Percentiles rank a stretch among this genome's conserved stretches.
Evolutionary conservation across 129 eudicot species (phyloP).

Genomic region (Sambucus nigra): DNA sequence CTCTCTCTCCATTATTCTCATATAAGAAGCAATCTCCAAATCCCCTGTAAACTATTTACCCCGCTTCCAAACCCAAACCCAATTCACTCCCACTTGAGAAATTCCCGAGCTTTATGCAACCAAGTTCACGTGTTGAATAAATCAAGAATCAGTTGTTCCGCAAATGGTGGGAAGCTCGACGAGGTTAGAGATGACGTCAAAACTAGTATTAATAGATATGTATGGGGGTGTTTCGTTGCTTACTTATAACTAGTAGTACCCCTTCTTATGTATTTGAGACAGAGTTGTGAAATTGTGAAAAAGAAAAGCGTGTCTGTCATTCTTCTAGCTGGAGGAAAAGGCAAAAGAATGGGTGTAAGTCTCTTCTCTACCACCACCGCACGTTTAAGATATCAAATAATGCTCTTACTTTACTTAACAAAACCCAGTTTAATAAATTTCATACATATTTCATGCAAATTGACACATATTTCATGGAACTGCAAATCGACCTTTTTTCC

Average conservation of each 20-base stretch:
- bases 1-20: constrained; percentile 20
- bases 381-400: too few relatives aligned
- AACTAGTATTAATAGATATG: neutral
- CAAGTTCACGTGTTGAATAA: neutral
- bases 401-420: too few relatives aligned
- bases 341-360: constrained; percentile 95
- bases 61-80: constrained; percentile 4
- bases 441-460: too few relatives aligned
- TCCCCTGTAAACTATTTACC: constrained; percentile 17
- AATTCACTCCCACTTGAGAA: constrained; percentile 10
- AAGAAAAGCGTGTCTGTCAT: constrained; percentile 91
- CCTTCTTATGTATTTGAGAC: constrained; percentile 5
- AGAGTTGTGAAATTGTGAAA: constrained; percentile 55
- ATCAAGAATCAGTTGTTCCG: constrained; percentile 41
- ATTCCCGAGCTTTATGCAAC: constrained; percentile 8
- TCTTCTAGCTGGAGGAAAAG: constrained; percentile 96
- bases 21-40: neutral
- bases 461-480: too few relatives aligned
- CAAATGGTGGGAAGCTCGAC: constrained; percentile 12
- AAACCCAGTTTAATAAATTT: too few relatives aligned
- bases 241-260: neutral
- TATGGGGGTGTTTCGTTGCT: neutral
- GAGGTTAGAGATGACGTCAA: constrained; percentile 25
- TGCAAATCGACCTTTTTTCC: too few relatives aligned
- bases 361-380: too few relatives aligned